phyloP scores from a whole-genome alignment of 2,329 filamentous ascomycete species.

The Aspergillus ruber region DNA sequence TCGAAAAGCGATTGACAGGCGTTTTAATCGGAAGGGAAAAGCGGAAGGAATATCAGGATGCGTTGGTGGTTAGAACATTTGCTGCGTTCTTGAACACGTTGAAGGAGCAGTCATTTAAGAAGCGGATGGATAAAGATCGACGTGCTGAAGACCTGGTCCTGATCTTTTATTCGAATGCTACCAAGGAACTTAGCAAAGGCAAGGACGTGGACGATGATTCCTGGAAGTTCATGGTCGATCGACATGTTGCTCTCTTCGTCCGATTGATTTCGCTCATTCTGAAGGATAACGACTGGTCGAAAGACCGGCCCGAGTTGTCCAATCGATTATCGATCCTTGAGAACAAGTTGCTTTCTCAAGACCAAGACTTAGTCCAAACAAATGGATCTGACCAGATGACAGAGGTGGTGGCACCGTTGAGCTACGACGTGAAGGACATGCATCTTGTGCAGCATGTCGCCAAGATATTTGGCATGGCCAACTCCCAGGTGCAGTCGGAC shows the following conservation, averaged over 20 bases:
- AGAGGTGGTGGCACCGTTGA: constrained; percentile 76
- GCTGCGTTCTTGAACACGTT: constrained; percentile 90
- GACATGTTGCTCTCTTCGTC: constrained; percentile 91
- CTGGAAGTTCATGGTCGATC: constrained; percentile 87
- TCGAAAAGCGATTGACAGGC: constrained; percentile 72
- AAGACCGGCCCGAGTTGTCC: constrained; percentile 78
- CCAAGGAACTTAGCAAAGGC: constrained; percentile 77
- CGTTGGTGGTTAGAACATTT: constrained; percentile 87
- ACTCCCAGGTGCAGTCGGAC: constrained; percentile 75
- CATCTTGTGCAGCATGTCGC: constrained; percentile 81
- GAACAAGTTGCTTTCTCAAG: constrained; percentile 87
- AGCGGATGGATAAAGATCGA: constrained; percentile 87
- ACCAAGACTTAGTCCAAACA: constrained; percentile 73
- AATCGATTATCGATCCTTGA: constrained; percentile 73
- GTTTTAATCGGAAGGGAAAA: constrained; percentile 76
- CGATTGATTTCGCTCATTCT: constrained; percentile 74
- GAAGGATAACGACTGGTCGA: constrained; percentile 75
- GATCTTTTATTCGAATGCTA: constrained; percentile 93
- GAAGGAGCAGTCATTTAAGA: constrained; percentile 80
- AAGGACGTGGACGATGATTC: constrained; percentile 72
- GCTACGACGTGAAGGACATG: constrained; percentile 96
- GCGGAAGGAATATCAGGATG: constrained; percentile 82
- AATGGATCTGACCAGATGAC: constrained; percentile 57
- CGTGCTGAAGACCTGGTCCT: constrained; percentile 87
- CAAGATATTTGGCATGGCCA: constrained; percentile 73